phyloP scores from a whole-genome alignment of 2,329 filamentous ascomycete species.

The Cyphellophora attinorum region DNA sequence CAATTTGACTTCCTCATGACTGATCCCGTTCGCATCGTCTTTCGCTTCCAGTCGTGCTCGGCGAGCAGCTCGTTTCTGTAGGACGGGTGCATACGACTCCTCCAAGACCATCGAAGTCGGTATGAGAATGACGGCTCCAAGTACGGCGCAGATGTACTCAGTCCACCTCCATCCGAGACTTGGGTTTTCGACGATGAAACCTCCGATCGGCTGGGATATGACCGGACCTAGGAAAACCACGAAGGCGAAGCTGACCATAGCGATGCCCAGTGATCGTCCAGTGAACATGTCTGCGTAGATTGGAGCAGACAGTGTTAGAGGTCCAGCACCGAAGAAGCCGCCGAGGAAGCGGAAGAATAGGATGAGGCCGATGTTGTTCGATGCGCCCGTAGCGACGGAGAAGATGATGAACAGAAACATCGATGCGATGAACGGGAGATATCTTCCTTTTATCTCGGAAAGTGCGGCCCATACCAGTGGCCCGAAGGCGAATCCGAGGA shows the following conservation, averaged over 20 bases:
- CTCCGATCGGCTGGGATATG: conserved; percentile 30
- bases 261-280: conserved; percentile 22
- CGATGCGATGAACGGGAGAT: conserved; percentile 51
- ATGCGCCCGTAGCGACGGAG: conserved; percentile 49
- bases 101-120: too few relatives aligned
- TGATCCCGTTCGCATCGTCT: conserved; percentile 27
- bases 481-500: conserved; percentile 51
- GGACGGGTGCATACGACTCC: conserved; percentile 23
- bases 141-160: too few relatives aligned
- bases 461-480: conserved; percentile 59
- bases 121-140: too few relatives aligned
- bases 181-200: conserved; percentile 22
- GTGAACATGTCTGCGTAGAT: conserved; percentile 43
- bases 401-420: conserved; percentile 52
- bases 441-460: conserved; percentile 53
- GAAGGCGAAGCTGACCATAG: conserved; percentile 27
- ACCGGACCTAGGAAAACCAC: conserved; percentile 29
- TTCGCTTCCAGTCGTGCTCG: conserved; percentile 25
- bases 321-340: conserved; percentile 52
- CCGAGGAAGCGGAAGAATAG: conserved; percentile 60
- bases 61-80: conserved; percentile 25
- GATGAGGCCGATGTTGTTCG: conserved; percentile 49
- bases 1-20: conserved; percentile 27
- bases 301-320: too few relatives aligned
- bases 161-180: conserved; percentile 32